Conservation (phyloP, 2,329 filamentous ascomycete species). For the Lasiodiplodia theobromae region DNA sequence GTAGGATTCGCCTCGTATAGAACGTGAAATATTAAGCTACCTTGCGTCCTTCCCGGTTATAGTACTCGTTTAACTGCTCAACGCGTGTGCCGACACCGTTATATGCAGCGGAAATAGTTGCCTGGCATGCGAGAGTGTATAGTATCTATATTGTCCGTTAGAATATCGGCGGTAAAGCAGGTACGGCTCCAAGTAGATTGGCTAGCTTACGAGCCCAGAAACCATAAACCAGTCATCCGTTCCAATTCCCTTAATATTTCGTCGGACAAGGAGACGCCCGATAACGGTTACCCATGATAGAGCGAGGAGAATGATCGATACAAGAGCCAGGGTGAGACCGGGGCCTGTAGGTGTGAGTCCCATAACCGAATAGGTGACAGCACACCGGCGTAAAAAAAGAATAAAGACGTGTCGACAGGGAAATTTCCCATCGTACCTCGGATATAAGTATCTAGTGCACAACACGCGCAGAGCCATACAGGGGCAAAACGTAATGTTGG, state of each 20-base stretch:
- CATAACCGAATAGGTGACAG: too few relatives aligned
- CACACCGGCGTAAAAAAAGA: too few relatives aligned
- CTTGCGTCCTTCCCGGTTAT: not conserved
- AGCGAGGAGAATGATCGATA: not conserved
- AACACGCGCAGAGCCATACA: too few relatives aligned
- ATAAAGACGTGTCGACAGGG: too few relatives aligned
- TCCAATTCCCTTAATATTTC: not conserved
- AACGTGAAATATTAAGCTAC: not conserved
- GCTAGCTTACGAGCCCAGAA: constrained; percentile 2
- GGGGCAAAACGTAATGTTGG: too few relatives aligned
- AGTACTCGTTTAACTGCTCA: not conserved
- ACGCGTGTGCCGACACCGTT: not conserved
- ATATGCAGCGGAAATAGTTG: not conserved
- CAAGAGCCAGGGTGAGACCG: not conserved
- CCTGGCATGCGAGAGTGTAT: too few relatives aligned
- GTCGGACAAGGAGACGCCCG: not conserved
- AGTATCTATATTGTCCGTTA: not conserved
- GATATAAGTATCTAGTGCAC: too few relatives aligned
- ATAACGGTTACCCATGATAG: constrained; percentile 3
- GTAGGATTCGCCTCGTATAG: too few relatives aligned
- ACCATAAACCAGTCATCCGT: constrained; percentile 2
- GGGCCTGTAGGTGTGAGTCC: not conserved
- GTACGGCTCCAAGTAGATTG: not conserved
- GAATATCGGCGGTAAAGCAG: not conserved
- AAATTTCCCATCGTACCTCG: too few relatives aligned